phyloP scores from a whole-genome alignment of 1,284 basidiomycete species.

The Sanghuangporus weigelae region DNA sequence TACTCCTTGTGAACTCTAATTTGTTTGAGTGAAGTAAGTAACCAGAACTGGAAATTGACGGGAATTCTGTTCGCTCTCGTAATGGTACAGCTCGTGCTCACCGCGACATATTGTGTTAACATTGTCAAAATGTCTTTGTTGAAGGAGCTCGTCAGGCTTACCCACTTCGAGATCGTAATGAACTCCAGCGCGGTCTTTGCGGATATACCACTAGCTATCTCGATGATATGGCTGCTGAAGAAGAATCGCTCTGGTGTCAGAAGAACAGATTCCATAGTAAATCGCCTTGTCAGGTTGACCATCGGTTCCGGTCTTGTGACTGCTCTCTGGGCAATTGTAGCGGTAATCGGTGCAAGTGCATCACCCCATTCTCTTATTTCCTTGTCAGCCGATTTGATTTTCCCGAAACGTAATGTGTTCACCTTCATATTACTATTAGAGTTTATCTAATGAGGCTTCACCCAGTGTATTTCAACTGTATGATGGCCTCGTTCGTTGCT shows the following conservation, averaged over 20 bases:
- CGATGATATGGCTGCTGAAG: slow-evolving; percentile 34
- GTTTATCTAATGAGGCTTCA: neutral
- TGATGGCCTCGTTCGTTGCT: neutral
- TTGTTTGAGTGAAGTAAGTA: neutral
- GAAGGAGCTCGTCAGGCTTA: slow-evolving; percentile 28
- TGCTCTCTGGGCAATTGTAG: slow-evolving; percentile 8
- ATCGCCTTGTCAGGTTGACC: slow-evolving; percentile 37
- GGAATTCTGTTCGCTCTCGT: neutral
- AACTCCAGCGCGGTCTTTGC: slow-evolving; percentile 17
- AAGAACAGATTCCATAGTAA: slow-evolving; percentile 29
- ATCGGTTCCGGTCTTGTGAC: slow-evolving; percentile 44
- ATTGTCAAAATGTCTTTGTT: neutral
- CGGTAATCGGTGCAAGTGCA: slow-evolving; percentile 1
- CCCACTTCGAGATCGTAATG: slow-evolving; percentile 46
- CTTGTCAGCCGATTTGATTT: neutral
- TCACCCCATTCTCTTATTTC: slow-evolving; percentile 11
- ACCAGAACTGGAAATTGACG: neutral
- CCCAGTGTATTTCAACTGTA: neutral
- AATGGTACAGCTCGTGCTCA: neutral
- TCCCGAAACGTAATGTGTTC: neutral
- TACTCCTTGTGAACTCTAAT: neutral
- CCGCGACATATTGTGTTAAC: slow-evolving; percentile 13
- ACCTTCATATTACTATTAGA: neutral
- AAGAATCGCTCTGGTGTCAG: slow-evolving; percentile 24
- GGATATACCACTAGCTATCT: slow-evolving; percentile 35